Conservation (phyloP, 2,329 filamentous ascomycete species). For the Polychaeton citri region DNA sequence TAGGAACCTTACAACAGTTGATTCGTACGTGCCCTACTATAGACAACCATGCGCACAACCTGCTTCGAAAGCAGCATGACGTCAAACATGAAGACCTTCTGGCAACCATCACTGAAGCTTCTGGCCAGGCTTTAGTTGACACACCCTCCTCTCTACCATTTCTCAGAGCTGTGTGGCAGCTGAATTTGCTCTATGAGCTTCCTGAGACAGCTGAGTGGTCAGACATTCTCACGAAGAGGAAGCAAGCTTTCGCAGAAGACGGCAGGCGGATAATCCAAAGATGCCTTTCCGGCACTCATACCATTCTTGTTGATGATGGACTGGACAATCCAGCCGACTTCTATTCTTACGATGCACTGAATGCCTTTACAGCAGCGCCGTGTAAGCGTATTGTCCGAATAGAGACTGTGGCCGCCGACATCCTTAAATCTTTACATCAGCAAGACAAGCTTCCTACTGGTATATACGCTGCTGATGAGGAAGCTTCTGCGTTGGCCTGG, state of each 20-base stretch:
- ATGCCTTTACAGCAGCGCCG: conserved; percentile 47
- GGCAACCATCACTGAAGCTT: conserved; percentile 59
- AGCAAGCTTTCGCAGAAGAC: conserved; percentile 32
- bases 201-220: conserved; percentile 44
- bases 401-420: conserved; percentile 54
- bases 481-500: conserved; percentile 21
- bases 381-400: conserved; percentile 67
- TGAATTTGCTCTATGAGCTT: conserved; percentile 52
- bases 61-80: conserved; percentile 39
- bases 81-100: conserved; percentile 41
- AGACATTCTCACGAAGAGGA: conserved; percentile 37
- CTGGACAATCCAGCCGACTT: conserved; percentile 43
- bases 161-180: conserved; percentile 54
- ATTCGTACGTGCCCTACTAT: conserved; percentile 42
- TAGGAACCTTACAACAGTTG: conserved; percentile 14
- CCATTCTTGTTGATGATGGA: conserved; percentile 67
- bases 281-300: conserved; percentile 61
- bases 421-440: conserved; percentile 38
- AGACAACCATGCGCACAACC: conserved; percentile 60
- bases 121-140: conserved; percentile 52
- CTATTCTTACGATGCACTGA: conserved; percentile 51
- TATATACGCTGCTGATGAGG: conserved; percentile 16
- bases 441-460: conserved; percentile 16
- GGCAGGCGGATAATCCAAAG: conserved; percentile 43
- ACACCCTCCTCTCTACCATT: conserved; percentile 52